These are phyloP conservation scores for Macroventuria anomochaeta DNA, from an alignment of 2,329 filamentous ascomycete genomes.

Conservation along the genomic window DNA sequence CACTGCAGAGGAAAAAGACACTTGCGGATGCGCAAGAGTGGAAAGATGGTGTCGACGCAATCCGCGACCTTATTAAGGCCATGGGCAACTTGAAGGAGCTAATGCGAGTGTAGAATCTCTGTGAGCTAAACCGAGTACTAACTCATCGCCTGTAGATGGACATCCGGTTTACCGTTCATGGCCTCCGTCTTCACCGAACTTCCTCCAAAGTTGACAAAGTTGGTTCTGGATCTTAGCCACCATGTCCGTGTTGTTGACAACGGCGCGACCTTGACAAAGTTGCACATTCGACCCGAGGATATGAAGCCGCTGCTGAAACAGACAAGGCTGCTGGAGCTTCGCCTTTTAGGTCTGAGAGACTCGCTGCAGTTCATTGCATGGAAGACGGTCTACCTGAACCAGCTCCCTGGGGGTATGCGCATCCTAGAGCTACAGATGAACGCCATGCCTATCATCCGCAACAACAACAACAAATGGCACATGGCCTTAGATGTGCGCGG, in stretches of 20 bases:
- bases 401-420: conserved; percentile 24
- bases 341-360: conserved; percentile 37
- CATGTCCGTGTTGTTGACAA: conserved; percentile 28
- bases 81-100: conserved; percentile 36
- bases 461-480: conserved; percentile 26
- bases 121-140: background rate
- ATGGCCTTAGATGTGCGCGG: conserved; percentile 30
- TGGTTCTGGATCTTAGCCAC: conserved; percentile 38
- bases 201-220: conserved; percentile 31
- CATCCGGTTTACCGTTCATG: conserved; percentile 36
- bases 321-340: conserved; percentile 36
- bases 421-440: conserved; percentile 41
- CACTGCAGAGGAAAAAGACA: background rate
- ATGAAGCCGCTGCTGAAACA: conserved; percentile 35
- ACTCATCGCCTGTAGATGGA: conserved; percentile 33
- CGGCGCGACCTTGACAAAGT: conserved; percentile 17
- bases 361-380: conserved; percentile 39
- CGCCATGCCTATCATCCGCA: conserved; percentile 32
- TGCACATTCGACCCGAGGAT: conserved; percentile 31
- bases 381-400: conserved; percentile 41
- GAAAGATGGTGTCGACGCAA: conserved; percentile 22
- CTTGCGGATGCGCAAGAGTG: conserved; percentile 22
- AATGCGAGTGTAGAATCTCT: conserved; percentile 29
- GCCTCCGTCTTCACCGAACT: conserved; percentile 29
- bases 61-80: conserved; percentile 27